Conservation (phyloP, 192 early-diverging fungal genomes). For the Coemansia erecta region DNA sequence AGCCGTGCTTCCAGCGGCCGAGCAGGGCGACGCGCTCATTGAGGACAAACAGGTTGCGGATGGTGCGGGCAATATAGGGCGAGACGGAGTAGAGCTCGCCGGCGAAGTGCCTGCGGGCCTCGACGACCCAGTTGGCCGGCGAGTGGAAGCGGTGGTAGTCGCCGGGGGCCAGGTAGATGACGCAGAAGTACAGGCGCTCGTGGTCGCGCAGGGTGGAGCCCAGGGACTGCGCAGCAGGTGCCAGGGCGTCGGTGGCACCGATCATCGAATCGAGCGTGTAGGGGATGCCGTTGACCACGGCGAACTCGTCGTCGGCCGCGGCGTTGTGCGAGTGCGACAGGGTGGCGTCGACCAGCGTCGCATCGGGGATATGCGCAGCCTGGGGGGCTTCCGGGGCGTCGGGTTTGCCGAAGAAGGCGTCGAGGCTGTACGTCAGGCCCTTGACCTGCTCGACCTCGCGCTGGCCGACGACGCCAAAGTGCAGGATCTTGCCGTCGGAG, state of each 20-base stretch:
- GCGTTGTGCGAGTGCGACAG: conserved; percentile 59
- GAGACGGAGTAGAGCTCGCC: conserved; percentile 96
- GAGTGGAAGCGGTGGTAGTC: conserved; percentile 99
- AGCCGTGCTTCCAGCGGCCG: conserved; percentile 90
- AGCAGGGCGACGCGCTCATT: conserved; percentile 95
- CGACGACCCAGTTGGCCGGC: conserved; percentile 91
- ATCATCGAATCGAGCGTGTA: conserved; percentile 79
- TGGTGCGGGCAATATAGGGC: conserved; percentile 78
- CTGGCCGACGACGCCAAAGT: conserved; percentile 80
- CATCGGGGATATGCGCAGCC: conserved; percentile 31
- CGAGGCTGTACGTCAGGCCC: conserved; percentile 85
- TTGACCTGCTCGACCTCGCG: conserved; percentile 90
- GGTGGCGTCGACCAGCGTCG: conserved; percentile 42
- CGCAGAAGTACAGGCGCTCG: conserved; percentile 82
- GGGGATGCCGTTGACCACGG: conserved; percentile 80
- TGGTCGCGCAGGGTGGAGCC: conserved; percentile 56
- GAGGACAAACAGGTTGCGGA: conserved; percentile 90
- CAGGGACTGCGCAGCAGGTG: conserved; percentile 34
- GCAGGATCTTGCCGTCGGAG: conserved; percentile 87
- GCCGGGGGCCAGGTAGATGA: conserved; percentile 95
- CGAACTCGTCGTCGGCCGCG: conserved; percentile 80
- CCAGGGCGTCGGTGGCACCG: conserved; percentile 51
- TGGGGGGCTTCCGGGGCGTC: conserved; percentile 3
- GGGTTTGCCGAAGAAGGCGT: conserved; percentile 77
- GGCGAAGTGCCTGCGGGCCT: conserved; percentile 85